These are phyloP conservation scores for Aegle marmelos DNA, from an alignment of 345 rosid species.

Conservation along the genomic window DNA sequence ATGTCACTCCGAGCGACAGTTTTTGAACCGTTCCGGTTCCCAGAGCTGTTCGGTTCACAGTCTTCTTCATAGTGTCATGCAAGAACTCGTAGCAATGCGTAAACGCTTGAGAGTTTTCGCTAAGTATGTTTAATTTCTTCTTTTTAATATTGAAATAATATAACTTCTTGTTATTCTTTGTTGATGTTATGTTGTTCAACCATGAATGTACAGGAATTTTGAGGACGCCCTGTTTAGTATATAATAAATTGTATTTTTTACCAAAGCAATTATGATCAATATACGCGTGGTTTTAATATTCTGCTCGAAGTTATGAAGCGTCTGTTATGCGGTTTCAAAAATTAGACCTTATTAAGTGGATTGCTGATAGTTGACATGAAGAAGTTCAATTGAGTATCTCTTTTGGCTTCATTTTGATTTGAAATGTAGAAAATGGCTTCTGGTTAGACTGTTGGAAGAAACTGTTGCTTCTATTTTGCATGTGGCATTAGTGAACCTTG, in stretches of 20 bases:
- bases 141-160: not conserved
- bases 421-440: not conserved
- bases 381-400: not conserved
- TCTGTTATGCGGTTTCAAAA: not conserved
- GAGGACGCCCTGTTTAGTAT: not conserved
- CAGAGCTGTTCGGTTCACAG: conserved; percentile 52
- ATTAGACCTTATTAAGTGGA: not conserved
- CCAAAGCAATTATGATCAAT: not conserved
- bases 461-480: not conserved
- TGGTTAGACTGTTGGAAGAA: not conserved
- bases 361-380: not conserved
- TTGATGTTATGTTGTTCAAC: not conserved
- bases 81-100: conserved; percentile 49
- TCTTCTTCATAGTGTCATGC: conserved; percentile 61
- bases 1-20: conserved; percentile 23
- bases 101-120: conserved; percentile 52
- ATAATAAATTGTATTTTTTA: not conserved
- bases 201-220: not conserved
- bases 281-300: not conserved
- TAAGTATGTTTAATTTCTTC: conserved; percentile 39
- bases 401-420: not conserved
- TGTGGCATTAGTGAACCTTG: not conserved
- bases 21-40: conserved; percentile 10
- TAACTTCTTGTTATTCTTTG: not conserved
- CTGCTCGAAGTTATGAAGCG: not conserved